Evolutionary conservation across 2,329 filamentous ascomycete genomes (phyloP).

Genomic region (Sporothrix mexicana): DNA sequence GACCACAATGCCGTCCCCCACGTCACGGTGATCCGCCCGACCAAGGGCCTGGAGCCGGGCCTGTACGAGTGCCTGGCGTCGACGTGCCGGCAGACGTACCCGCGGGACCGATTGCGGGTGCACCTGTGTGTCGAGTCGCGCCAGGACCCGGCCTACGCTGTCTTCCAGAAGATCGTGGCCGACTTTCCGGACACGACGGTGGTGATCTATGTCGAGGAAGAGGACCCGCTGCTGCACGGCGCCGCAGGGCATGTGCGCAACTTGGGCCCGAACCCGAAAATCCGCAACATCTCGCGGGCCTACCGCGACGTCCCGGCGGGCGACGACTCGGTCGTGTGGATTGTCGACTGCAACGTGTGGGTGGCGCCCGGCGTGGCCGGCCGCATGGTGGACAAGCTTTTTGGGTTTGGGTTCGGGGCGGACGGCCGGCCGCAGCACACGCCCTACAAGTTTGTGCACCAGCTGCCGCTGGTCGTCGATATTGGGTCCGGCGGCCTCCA

Average conservation of each 20-base stretch:
- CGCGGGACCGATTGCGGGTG: slow-evolving; percentile 74
- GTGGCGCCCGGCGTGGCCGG: slow-evolving; percentile 77
- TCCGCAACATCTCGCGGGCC: slow-evolving; percentile 91
- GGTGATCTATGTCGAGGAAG: slow-evolving; percentile 55
- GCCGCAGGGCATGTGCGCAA: slow-evolving; percentile 56
- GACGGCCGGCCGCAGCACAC: slow-evolving; percentile 38
- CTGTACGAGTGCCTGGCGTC: slow-evolving; percentile 92
- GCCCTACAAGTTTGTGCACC: slow-evolving; percentile 91
- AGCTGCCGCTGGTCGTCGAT: slow-evolving; percentile 89
- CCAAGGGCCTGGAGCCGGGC: slow-evolving; percentile 88
- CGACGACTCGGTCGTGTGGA: slow-evolving; percentile 90
- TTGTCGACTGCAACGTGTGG: slow-evolving; percentile 97
- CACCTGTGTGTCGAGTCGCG: slow-evolving; percentile 83
- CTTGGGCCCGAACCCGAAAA: slow-evolving; percentile 96
- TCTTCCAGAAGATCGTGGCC: slow-evolving; percentile 71
- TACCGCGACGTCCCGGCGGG: slow-evolving; percentile 89
- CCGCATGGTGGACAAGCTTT: slow-evolving; percentile 87
- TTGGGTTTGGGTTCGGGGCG: slow-evolving; percentile 73
- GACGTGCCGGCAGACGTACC: slow-evolving; percentile 83
- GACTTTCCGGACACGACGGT: slow-evolving; percentile 84
- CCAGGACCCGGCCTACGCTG: slow-evolving; percentile 81
- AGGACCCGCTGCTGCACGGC: slow-evolving; percentile 44
- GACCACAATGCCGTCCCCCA: slow-evolving; percentile 65
- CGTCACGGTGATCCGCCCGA: slow-evolving; percentile 88
- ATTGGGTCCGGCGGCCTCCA: slow-evolving; percentile 51